Conservation (phyloP, 2,329 filamentous ascomycete genomes). For the Colletotrichum horii region DNA sequence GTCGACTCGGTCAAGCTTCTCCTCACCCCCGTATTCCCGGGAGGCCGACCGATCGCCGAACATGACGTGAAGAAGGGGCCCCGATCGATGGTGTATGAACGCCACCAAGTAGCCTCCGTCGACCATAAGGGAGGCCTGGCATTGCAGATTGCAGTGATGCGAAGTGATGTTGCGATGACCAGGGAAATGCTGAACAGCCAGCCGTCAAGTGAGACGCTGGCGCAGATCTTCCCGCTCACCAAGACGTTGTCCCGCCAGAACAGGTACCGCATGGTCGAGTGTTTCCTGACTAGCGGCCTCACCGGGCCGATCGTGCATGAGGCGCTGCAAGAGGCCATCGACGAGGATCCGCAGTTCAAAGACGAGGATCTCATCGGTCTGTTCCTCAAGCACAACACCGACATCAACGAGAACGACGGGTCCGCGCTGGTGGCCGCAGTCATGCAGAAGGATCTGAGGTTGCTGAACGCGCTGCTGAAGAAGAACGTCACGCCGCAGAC, state of each 20-base stretch:
- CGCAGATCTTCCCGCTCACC: constrained; percentile 53
- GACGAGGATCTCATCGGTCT: constrained; percentile 59
- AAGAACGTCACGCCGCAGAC: constrained; percentile 52
- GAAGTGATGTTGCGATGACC: constrained; percentile 48
- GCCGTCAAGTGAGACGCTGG: constrained; percentile 52
- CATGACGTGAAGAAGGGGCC: constrained; percentile 20
- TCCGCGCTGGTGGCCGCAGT: constrained; percentile 55
- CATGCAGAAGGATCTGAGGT: constrained; percentile 47
- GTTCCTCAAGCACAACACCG: constrained; percentile 55
- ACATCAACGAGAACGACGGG: constrained; percentile 59
- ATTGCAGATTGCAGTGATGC: constrained; percentile 52
- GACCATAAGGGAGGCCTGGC: constrained; percentile 58
- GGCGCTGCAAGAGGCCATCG: constrained; percentile 58
- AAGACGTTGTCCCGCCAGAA: constrained; percentile 45
- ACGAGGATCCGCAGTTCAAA: constrained; percentile 48
- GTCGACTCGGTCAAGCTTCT: constrained; percentile 52
- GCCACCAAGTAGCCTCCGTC: constrained; percentile 57
- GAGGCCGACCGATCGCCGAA: constrained; percentile 27
- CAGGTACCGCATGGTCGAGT: constrained; percentile 53
- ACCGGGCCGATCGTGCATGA: constrained; percentile 51
- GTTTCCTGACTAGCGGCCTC: constrained; percentile 55
- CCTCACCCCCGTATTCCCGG: constrained; percentile 52
- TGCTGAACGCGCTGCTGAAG: constrained; percentile 50
- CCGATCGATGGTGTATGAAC: constrained; percentile 38
- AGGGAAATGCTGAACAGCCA: constrained; percentile 50